phyloP scores from a whole-genome alignment of 1,284 basidiomycete species.

The Baeospora myosura region DNA sequence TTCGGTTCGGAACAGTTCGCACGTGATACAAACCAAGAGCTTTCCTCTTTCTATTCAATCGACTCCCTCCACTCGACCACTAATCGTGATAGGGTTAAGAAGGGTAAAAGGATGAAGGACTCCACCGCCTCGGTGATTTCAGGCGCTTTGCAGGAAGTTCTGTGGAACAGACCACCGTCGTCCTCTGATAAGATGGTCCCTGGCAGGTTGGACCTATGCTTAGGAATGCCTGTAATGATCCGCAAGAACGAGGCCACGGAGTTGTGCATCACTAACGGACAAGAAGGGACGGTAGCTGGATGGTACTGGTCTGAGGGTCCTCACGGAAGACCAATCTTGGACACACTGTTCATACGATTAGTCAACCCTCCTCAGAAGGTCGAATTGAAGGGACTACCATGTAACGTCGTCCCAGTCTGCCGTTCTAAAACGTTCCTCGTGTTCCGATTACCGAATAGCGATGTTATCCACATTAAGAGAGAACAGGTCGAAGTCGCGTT shows the following conservation, averaged over 20 bases:
- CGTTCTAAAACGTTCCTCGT: conserved; percentile 11
- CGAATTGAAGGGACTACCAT: not conserved
- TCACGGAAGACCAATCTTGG: conserved; percentile 7
- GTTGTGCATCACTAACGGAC: conserved; percentile 33
- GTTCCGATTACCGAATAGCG: conserved; percentile 21
- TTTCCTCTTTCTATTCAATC: conserved; percentile 2
- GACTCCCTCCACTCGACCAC: not conserved
- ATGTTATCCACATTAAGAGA: conserved; percentile 14
- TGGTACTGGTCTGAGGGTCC: conserved; percentile 20
- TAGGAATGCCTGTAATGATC: conserved; percentile 34
- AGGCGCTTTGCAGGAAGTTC: conserved; percentile 14
- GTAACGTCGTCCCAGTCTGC: conserved; percentile 1
- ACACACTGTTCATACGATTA: not conserved
- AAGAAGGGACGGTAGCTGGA: conserved; percentile 26
- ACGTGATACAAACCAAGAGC: conserved; percentile 6
- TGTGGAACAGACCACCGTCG: conserved; percentile 22
- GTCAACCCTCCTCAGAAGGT: not conserved
- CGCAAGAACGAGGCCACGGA: conserved; percentile 30
- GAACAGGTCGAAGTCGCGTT: not conserved
- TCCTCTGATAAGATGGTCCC: conserved; percentile 18
- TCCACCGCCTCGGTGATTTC: conserved; percentile 2
- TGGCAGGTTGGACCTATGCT: conserved; percentile 26
- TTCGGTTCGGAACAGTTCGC: conserved; percentile 11
- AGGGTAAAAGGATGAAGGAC: not conserved
- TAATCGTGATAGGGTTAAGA: conserved; percentile 3